Conservation (phyloP, 352 stramenopile species). For the Pythium dissimile region DNA sequence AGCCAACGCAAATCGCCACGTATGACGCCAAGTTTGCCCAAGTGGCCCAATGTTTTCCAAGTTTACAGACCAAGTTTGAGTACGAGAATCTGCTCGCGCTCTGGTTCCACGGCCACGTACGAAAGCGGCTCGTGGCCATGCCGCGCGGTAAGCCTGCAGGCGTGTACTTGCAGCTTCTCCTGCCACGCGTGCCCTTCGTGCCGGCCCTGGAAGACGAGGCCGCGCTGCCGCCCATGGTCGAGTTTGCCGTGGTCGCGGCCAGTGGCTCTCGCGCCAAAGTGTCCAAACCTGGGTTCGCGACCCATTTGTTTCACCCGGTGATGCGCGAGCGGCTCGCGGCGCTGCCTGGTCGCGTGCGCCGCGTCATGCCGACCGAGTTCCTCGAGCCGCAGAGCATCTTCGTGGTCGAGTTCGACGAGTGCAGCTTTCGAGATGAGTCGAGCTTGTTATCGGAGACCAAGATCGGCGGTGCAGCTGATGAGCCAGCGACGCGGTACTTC, state of each 20-base stretch:
- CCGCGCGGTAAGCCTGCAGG: slow-evolving; percentile 43
- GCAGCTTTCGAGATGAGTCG: not conserved
- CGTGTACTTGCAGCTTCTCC: slow-evolving; percentile 61
- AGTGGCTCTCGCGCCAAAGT: slow-evolving; percentile 24
- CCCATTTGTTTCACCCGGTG: slow-evolving; percentile 45
- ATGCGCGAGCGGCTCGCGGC: slow-evolving; percentile 30
- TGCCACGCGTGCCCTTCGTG: slow-evolving; percentile 16
- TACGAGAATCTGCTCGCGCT: slow-evolving; percentile 26
- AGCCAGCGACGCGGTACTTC: not conserved
- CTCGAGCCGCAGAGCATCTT: slow-evolving; percentile 22
- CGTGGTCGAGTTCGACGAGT: slow-evolving; percentile 17
- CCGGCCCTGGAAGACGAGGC: too few species aligned
- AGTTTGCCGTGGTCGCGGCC: slow-evolving; percentile 45
- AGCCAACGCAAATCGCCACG: not conserved
- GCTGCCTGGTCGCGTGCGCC: slow-evolving; percentile 13
- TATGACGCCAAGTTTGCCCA: slow-evolving; percentile 18
- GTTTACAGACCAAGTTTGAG: slow-evolving; percentile 3
- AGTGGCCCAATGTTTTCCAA: slow-evolving; percentile 16
- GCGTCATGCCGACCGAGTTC: slow-evolving; percentile 20
- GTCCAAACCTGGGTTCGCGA: slow-evolving; percentile 39
- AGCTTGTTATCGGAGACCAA: not conserved
- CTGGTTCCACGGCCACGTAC: slow-evolving; percentile 38
- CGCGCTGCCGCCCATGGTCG: slow-evolving; percentile 24
- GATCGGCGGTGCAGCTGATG: not conserved
- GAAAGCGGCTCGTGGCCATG: slow-evolving; percentile 43